Base-by-base conservation (phyloP, 2,329 filamentous ascomycete genomes). In the Epichloe gansuensis region DNA sequence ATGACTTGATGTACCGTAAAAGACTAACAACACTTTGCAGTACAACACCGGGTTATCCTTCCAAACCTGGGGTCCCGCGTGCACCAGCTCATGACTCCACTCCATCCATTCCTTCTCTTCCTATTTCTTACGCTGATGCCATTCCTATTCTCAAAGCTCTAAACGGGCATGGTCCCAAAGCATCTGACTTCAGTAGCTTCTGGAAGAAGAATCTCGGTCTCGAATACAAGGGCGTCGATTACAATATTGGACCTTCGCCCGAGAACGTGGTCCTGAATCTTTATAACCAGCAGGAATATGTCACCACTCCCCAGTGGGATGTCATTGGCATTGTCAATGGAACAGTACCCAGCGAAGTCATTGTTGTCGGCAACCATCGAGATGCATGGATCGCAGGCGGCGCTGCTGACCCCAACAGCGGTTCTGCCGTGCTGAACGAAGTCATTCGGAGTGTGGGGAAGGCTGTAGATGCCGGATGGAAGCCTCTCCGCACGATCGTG, bases 261-360 rank as follows among this genome's bases (percentile, higher is more conserved):
- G 80, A 86, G 15, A 69, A 80, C 51, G 63, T 91, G 2, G 80
- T 81, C 1, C 72, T 93, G 52, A 88, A 90, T 63, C 76, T 88
- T 42, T 76, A 78, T 62, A 95, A 91, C 61, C 74, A 89, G 61
- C 88, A 94, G 69, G 81, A 89, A 46, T 93, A 95, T 62, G 81
- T 82, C 13, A 91, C 80, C 1, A 93, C 86, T 0, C 86, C 87
- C 4, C 73, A 91, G 50, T 95, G 90, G 90, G 86, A 98, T 63
- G 88, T 93, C 2, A 91, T 97, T 58, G 91, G 91, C 45, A 75
- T 93, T 46, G 88, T 98, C 65, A 95, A 95, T 61, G 93, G 91
- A 9, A 86, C 85, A 0, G 81, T 93, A 38, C 75, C 82, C 0
- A 83, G 95, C 60, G 90, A 96, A 63, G 89, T 95, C 1, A 75